Evolutionary conservation across 495 filamentous ascomycete species (phyloP).

Genomic region (Xylaria flabelliformis): DNA sequence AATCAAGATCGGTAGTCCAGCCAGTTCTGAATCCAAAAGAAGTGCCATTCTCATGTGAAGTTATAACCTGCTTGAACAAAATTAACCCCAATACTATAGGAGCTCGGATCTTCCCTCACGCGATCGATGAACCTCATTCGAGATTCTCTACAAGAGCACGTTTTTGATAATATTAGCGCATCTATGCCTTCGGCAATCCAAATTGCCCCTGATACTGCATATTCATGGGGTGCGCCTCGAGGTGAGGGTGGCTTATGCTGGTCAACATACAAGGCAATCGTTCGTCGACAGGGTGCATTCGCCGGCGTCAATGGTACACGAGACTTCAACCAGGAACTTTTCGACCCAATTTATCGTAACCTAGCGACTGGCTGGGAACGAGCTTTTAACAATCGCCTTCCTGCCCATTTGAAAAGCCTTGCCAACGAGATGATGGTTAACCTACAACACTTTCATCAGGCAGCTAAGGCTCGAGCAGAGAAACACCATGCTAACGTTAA

Average conservation of each 20-base stretch:
- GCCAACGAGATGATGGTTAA: neutral
- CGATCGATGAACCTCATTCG: constrained; percentile 43
- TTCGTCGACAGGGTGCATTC: constrained; percentile 52
- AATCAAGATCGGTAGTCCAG: neutral
- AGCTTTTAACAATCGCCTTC: constrained; percentile 52
- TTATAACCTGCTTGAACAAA: neutral
- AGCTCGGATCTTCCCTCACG: constrained; percentile 40
- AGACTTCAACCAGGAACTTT: constrained; percentile 59
- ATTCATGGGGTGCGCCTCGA: constrained; percentile 57
- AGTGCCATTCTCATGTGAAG: neutral
- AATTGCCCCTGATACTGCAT: constrained; percentile 48
- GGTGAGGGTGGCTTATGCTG: constrained; percentile 57
- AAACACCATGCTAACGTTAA: constrained; percentile 32
- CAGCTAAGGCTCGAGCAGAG: constrained; percentile 37
- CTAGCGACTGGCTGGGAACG: constrained; percentile 64
- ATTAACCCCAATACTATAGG: constrained; percentile 7
- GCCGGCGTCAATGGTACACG: constrained; percentile 42
- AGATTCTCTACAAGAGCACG: constrained; percentile 48
- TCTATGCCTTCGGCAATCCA: constrained; percentile 46
- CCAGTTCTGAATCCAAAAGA: neutral
- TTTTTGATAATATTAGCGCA: constrained; percentile 53
- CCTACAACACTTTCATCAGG: constrained; percentile 48
- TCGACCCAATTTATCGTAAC: constrained; percentile 60
- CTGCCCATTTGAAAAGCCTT: constrained; percentile 33
- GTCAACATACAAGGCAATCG: constrained; percentile 68